Evolutionary conservation across 1,284 basidiomycete species (phyloP).

Genomic region (Ganoderma multipileum): DNA sequence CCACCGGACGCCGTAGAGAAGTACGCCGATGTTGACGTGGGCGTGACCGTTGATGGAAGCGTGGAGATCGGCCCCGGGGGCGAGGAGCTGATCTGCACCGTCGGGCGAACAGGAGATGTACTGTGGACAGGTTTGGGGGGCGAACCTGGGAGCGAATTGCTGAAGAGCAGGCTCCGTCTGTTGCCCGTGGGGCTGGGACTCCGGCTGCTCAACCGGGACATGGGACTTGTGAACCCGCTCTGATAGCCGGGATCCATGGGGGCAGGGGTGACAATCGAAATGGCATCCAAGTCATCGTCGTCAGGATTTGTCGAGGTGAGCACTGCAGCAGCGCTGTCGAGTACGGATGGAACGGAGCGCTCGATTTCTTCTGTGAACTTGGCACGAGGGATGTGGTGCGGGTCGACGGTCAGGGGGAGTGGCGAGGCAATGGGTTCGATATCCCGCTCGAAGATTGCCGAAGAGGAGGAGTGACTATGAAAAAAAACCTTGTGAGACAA

Average conservation of each 20-base stretch:
- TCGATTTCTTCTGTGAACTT: conserved; percentile 76
- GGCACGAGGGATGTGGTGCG: conserved; percentile 74
- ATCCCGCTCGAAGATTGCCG: conserved; percentile 84
- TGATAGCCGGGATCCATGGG: conserved; percentile 42
- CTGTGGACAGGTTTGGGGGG: conserved; percentile 31
- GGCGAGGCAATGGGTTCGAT: conserved; percentile 69
- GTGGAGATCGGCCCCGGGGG: conserved; percentile 12
- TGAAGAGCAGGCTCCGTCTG: conserved; percentile 39
- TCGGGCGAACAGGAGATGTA: conserved; percentile 35
- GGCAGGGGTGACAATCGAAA: conserved; percentile 65
- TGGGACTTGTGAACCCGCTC: conserved; percentile 70
- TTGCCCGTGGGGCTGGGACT: conserved; percentile 59
- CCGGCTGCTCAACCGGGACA: conserved; percentile 66
- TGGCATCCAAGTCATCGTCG: conserved; percentile 53
- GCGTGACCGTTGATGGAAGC: conserved; percentile 38
- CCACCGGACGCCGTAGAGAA: conserved; percentile 45
- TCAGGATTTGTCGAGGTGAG: conserved; percentile 54
- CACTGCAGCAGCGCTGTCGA: conserved; percentile 75
- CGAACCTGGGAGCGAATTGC: conserved; percentile 32
- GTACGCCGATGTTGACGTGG: conserved; percentile 57
- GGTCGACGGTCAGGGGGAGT: conserved; percentile 54
- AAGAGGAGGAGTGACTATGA: conserved; percentile 74
- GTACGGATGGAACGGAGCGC: conserved; percentile 74
- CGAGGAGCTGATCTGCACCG: conserved; percentile 28
- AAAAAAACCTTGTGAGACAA: conserved; percentile 12